Base-by-base conservation (phyloP, 805 yeast species). In the Nematodospora valgi region DNA sequence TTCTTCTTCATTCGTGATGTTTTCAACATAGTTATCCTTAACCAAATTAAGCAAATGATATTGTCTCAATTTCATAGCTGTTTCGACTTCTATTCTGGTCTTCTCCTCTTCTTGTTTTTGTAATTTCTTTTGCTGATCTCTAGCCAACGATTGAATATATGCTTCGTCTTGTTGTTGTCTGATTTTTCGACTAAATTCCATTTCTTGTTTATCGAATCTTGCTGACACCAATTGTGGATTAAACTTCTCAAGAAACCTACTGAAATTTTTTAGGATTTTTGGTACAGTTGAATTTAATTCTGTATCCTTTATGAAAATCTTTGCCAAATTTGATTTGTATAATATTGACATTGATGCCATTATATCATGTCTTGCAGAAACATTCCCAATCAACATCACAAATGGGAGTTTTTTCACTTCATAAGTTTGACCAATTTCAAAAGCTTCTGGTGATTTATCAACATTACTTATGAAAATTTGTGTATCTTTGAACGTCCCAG, bases 81-180 rank as follows among this genome's bases (percentile, higher is more conserved):
- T 27, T 45, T 36, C 35, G 45, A 46, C 20, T 47, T 57, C 34
- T 26, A 21, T n/a, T 30, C 47, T 25, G 7, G 23, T 16, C 24
- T 31, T 23, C 23, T 40, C 27, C 18, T 37, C 46, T 27, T 36
- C 44, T 48, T 56, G 57, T 43, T 68, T 73, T 40, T 72, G 63
- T 25, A 66, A 57, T 48, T 73, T 74, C 48, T 80, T 78, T 27
- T 67, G 45, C 44, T 63, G 68, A 56, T 85, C 93, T 30, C 62
- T 66, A 23, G 70, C 59, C 16, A 68, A 49, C 8, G 71, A 64
- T 40, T 62, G 58, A 29, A 49, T 41, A 43, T 64, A 68, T 3
- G 72, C 72, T 33, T 58, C 62, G 42, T 68, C 72, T 40, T 68
- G 73, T 38, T 61, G 62, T 37, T 64, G 64, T 32, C 64, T 65